Conservation (phyloP, 305 asterid genomes). For the Euphrasia arctica region DNA sequence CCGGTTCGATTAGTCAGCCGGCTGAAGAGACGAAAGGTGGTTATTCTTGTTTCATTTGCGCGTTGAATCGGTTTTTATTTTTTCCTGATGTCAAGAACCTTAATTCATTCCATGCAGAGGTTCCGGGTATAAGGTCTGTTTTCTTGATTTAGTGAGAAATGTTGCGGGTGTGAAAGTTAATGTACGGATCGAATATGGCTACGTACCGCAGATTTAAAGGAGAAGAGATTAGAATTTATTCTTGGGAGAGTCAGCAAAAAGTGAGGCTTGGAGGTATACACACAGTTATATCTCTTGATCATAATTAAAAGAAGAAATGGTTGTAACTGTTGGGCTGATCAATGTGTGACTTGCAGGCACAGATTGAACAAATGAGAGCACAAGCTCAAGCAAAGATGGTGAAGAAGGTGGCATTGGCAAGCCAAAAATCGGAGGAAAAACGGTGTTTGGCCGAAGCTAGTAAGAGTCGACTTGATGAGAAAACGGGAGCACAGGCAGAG, state of each 20-base stretch:
- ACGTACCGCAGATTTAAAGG: constrained; percentile 60
- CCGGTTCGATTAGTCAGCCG: constrained; percentile 42
- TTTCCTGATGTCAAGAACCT: not conserved
- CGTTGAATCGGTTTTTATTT: not conserved
- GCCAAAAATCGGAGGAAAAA: constrained; percentile 74
- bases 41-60: constrained; percentile 11
- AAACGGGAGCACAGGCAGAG: constrained; percentile 67
- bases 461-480: constrained; percentile 57
- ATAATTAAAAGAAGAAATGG: too few species aligned
- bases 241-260: constrained; percentile 94
- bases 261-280: constrained; percentile 88
- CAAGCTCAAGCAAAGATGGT: constrained; percentile 81
- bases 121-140: constrained; percentile 64
- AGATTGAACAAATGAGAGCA: constrained; percentile 78
- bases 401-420: constrained; percentile 77
- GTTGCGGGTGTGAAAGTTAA: not conserved
- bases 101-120: constrained; percentile 29
- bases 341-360: constrained; percentile 45
- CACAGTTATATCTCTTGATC: not conserved
- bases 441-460: constrained; percentile 71
- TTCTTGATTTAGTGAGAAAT: not conserved
- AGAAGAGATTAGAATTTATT: constrained; percentile 82
- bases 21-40: constrained; percentile 70
- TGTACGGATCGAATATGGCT: not conserved
- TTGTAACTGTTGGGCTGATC: not conserved